phyloP scores from a whole-genome alignment of 2,329 filamentous ascomycete genomes.

The Leptoxyphium fumago region DNA sequence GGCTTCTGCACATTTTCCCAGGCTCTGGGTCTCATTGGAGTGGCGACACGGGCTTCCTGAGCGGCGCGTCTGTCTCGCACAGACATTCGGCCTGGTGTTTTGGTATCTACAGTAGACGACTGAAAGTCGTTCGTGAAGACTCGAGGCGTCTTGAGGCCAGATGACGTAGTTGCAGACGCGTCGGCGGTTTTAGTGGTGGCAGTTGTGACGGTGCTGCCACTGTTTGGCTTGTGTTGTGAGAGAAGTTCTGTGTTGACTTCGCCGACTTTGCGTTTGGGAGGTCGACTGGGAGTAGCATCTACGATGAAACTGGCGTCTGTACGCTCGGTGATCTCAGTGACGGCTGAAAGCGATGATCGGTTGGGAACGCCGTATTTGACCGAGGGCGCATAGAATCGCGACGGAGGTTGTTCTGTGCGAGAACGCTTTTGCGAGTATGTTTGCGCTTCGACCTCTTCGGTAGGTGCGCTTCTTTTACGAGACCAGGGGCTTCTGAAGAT shows the following conservation, averaged over 20 bases:
- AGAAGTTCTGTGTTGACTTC: background rate
- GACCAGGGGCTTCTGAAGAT: background rate
- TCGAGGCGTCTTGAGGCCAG: background rate
- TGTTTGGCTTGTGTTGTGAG: too few relatives aligned
- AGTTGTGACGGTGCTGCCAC: too few relatives aligned
- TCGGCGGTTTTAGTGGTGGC: background rate
- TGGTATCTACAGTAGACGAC: background rate
- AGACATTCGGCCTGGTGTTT: background rate
- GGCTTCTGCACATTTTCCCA: background rate
- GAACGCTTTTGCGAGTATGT: background rate
- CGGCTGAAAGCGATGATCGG: background rate
- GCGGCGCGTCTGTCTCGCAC: background rate
- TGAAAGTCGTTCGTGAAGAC: background rate
- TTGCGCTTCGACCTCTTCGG: background rate
- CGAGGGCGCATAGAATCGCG: background rate
- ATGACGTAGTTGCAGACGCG: background rate
- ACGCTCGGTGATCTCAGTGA: background rate
- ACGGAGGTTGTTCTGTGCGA: background rate
- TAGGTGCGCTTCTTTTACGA: background rate
- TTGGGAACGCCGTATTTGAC: background rate
- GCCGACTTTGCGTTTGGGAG: background rate
- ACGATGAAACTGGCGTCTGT: background rate
- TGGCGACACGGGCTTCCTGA: background rate
- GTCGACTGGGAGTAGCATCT: background rate
- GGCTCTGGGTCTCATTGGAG: background rate